Conservation (phyloP, 2,329 filamentous ascomycete genomes). For the Aspergillus sojae region DNA sequence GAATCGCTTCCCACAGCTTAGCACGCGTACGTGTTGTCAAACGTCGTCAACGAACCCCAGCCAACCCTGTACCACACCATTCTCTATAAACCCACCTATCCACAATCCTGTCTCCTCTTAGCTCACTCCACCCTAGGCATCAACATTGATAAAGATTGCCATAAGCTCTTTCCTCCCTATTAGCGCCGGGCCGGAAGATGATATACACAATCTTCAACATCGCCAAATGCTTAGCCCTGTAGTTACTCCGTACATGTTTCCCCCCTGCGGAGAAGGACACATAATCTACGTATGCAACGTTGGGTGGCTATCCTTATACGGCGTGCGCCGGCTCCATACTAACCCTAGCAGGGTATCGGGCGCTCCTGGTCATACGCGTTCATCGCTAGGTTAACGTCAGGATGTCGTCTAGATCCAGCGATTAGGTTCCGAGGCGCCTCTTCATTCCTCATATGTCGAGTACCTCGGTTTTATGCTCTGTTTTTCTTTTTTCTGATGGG, state of each 20-base stretch:
- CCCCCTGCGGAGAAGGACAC: not conserved
- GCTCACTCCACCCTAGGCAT: slow-evolving; percentile 4
- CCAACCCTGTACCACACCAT: not conserved
- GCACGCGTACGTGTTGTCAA: slow-evolving; percentile 13
- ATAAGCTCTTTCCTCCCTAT: not conserved
- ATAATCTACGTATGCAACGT: slow-evolving; percentile 1
- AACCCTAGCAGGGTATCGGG: not conserved
- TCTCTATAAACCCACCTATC: not conserved
- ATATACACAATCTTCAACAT: slow-evolving; percentile 6
- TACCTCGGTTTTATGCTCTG: not conserved
- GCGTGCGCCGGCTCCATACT: not conserved
- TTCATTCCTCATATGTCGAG: not conserved
- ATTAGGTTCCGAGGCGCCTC: not conserved
- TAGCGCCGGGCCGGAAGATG: slow-evolving; percentile 1
- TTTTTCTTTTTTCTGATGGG: not conserved
- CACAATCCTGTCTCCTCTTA: not conserved
- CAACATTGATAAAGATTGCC: not conserved
- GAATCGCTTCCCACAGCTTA: slow-evolving; percentile 1
- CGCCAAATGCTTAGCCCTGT: slow-evolving; percentile 5
- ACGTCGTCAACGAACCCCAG: slow-evolving; percentile 9
- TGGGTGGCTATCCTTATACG: not conserved
- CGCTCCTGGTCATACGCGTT: slow-evolving; percentile 10
- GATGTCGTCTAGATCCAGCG: slow-evolving; percentile 2
- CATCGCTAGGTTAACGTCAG: not conserved
- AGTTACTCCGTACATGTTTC: not conserved